Evolutionary conservation across 2,329 filamentous ascomycete species (phyloP), one percentile per base, ranked within the genome.

Genomic region (Neofusicoccum sp.): DNA sequence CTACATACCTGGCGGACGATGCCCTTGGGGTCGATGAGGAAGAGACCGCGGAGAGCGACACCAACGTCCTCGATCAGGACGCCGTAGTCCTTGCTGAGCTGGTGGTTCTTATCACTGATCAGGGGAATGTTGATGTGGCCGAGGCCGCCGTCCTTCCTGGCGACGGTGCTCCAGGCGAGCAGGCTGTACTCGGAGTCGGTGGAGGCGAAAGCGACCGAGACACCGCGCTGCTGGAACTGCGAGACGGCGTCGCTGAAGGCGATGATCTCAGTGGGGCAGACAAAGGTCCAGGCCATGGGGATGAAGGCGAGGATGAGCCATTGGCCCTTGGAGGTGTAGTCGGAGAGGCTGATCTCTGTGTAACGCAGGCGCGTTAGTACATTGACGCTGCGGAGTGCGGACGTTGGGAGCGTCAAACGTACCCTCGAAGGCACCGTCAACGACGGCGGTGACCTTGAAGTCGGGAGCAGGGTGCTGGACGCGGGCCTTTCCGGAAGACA

Each of bases 271-370:
- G 83, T 85, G 30, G 84, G 84, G 78, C 85, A 88, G 70, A 88
- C 84, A 66, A 87, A 88, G 66, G 85, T 87, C 80, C 86, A 88
- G 68, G 86, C 85, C 76, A 86, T 85, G 61, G 86, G 86, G 73
- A 87, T 84, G 79, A 88, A 88, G 65, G 84, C 82, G 34, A 88
- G 83, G 67, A 87, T 78, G 62, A 87, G 81, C 86, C 86, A 82
- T 76, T 81, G 77, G 63, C 79, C 78, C 65, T 70, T 75, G 45
- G 70, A 68, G 31, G 71, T 74, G 69, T 76, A 79, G 65, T 70
- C 64, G 30, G 70, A 71, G 48, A 76, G 69, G 68, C 68, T 72
- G 61, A 74, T 63, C 41, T 76, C 74, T 75, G 65, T 34, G 24
- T 30, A 14, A 51, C 28, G 36, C 20, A 11, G n/a, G 16, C n/a